Base-by-base conservation (phyloP, 2,329 filamentous ascomycete species). In the Zelopaecilomyces penicillatus region DNA sequence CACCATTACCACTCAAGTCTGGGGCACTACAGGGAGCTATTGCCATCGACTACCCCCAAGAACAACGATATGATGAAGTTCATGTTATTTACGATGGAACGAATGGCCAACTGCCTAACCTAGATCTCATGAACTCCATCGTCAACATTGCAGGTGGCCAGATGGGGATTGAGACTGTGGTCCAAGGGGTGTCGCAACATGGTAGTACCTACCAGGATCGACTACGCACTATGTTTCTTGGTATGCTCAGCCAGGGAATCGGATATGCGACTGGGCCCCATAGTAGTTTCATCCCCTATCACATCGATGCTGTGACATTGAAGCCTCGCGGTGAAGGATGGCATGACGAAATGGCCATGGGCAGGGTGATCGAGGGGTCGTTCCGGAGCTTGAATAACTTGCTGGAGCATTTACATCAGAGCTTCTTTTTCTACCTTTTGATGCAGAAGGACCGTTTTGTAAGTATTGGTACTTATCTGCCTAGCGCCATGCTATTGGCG, bases 391-490 rank as follows among this genome's bases (percentile, higher is more conserved):
- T 98, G 65, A 98, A 98, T 69, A 98, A 98, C 60, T 69, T 98
- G 47, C 76, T 98, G 30, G 93, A 98, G 67, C 90, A 98, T 62
- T 74, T 98, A 49, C 93, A 98, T 62, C 93, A 98, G 68, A 96
- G 90, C 63, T 98, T 98, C 73, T 98, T 98, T 76, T 97, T 98
- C 68, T 98, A 98, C 63, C 73, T 98, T 42, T 75, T 98, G 37
- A 89, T 97, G 80, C 84, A 94, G 54, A 79, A 83, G 30, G 87
- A 93, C 57, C 82, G 90, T 8, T 98, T 98, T 61, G 93, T 97
- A 54, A 97, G 90, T 65, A 98, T 98, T 51, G 93, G 93, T 11
- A 98, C 91, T 1, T 98, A 98, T 60, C 75, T 98, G 4, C 93
- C 93, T 0, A 94, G 88, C 55, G 93, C 93, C n/a, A 98, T 98